Conservation (phyloP, 2,329 filamentous ascomycete species). For the Fusarium sp. region DNA sequence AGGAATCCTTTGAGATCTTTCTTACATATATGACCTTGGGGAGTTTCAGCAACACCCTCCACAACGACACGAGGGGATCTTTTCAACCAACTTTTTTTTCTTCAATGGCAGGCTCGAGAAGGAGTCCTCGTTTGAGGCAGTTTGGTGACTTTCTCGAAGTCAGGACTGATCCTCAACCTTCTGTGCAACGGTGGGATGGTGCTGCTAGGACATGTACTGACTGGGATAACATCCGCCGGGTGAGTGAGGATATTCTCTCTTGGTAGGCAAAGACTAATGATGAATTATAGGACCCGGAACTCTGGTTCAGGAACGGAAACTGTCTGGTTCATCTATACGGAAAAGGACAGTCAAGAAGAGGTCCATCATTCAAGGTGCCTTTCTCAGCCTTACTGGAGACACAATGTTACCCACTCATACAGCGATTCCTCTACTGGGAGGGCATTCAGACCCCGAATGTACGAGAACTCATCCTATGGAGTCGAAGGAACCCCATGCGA, state of each 20-base stretch:
- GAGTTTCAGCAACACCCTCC: neutral
- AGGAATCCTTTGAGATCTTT: neutral
- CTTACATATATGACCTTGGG: conserved; percentile 12
- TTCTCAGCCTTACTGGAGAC: conserved; percentile 64
- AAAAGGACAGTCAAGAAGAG: conserved; percentile 68
- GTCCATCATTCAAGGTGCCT: conserved; percentile 72
- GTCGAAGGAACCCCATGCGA: conserved; percentile 43
- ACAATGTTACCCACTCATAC: conserved; percentile 67
- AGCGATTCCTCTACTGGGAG: conserved; percentile 56
- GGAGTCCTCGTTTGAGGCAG: conserved; percentile 27
- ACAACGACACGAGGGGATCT: neutral
- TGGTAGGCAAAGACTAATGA: conserved; percentile 10
- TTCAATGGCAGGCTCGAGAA: conserved; percentile 24
- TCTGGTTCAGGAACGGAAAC: conserved; percentile 73
- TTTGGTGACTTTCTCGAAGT: conserved; percentile 46
- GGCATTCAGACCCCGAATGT: conserved; percentile 35
- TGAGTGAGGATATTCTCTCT: conserved; percentile 43
- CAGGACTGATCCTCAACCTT: conserved; percentile 28
- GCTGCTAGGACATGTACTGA: conserved; percentile 52
- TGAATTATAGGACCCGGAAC: conserved; percentile 68
- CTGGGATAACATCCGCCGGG: conserved; percentile 59
- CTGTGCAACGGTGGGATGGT: conserved; percentile 61
- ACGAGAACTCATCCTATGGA: conserved; percentile 47
- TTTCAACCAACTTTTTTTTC: neutral
- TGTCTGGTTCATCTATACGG: conserved; percentile 74